Percentiles rank a stretch among this genome's conserved stretches.
Conservation (phyloP, 2,329 filamentous ascomycete genomes). For the Stagonosporopsis rhizophila region DNA sequence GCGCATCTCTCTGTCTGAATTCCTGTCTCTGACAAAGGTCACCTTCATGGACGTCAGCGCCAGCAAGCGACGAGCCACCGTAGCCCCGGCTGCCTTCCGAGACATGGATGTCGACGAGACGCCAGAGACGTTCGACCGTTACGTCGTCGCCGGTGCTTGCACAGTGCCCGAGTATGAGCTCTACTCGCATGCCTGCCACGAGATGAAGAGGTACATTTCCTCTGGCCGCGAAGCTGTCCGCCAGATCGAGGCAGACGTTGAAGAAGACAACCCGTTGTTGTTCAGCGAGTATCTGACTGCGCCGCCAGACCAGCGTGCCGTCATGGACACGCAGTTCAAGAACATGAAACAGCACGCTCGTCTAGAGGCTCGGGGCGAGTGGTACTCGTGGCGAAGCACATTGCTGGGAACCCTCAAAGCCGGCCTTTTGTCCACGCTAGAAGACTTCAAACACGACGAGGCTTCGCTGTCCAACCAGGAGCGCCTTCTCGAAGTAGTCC, state of each 20-base stretch:
- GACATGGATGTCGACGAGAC: constrained; percentile 50
- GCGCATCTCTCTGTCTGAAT: constrained; percentile 85
- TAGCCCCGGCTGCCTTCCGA: constrained; percentile 51
- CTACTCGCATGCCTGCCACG: constrained; percentile 93
- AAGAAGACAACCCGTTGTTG: constrained; percentile 86
- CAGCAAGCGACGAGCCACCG: constrained; percentile 88
- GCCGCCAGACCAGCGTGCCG: constrained; percentile 77
- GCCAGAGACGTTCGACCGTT: constrained; percentile 71
- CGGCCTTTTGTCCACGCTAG: constrained; percentile 75
- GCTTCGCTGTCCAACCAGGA: constrained; percentile 71
- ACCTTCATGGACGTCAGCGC: constrained; percentile 99
- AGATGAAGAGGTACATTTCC: constrained; percentile 95
- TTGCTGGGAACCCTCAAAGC: constrained; percentile 82
- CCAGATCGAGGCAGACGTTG: constrained; percentile 87
- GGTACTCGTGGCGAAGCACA: constrained; percentile 98
- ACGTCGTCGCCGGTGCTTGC: constrained; percentile 87
- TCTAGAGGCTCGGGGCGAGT: constrained; percentile 90
- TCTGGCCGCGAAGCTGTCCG: constrained; percentile 89
- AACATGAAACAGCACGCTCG: constrained; percentile 95
- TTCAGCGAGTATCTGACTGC: constrained; percentile 92
- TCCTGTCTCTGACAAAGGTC: constrained; percentile 93
- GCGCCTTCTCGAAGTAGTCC: constrained; percentile 67
- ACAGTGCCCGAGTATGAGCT: constrained; percentile 92
- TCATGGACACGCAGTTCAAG: constrained; percentile 97
- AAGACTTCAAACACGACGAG: constrained; percentile 79